Base-by-base conservation (phyloP, 2,329 filamentous ascomycete species). In the Trichoderma pleuroti region DNA sequence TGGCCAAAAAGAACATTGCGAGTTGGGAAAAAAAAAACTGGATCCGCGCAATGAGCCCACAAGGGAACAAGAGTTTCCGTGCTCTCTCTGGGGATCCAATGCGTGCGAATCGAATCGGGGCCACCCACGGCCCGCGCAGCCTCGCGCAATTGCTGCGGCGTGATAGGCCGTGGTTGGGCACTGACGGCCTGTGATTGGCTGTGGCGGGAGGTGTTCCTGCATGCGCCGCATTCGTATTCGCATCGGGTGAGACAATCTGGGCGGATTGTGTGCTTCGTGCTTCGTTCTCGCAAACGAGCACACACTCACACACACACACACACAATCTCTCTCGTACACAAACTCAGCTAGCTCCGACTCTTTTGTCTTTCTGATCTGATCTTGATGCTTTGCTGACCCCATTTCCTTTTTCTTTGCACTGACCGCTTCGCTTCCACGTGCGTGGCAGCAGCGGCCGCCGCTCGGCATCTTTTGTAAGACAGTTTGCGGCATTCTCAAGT, bases 151-250 rank as follows among this genome's bases (percentile, higher is more conserved):
- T 46, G 14, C 21, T n/a, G 24, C 18, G 39, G 30, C 30, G 54
- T 28, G 65, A 34, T 28, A 36, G 66, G 66, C 63, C 26, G 49
- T 10, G n/a, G 49, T 34, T 54, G 46, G 64, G 34, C 36, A 24
- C 14, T 28, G 63, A 36, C 54, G 42, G 28, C 28, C 66, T 68
- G 28, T 26, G 56, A 36, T 34, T 32, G 66, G 66, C 56, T n/a
- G 54, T 26, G 32, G 30, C 28, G 28, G 39, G 64, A 14, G 24
- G 46, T 52, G 56, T 68, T 60, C 66, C 66, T 68, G 66, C 56
- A 62, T 30, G 24, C 11, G 39, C 34, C 65, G 70, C 70, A 70
- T 71, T 71, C 70, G 70, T 70, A 70, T 71, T 71, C 70, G 69
- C 21, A 61, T 59, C 34, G 30, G 26, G 39, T n/a, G 21, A 49